Percentiles rank a stretch among this genome's conserved stretches.
Conservation (phyloP, 2,329 filamentous ascomycete genomes). For the Aspergillus sojae region DNA sequence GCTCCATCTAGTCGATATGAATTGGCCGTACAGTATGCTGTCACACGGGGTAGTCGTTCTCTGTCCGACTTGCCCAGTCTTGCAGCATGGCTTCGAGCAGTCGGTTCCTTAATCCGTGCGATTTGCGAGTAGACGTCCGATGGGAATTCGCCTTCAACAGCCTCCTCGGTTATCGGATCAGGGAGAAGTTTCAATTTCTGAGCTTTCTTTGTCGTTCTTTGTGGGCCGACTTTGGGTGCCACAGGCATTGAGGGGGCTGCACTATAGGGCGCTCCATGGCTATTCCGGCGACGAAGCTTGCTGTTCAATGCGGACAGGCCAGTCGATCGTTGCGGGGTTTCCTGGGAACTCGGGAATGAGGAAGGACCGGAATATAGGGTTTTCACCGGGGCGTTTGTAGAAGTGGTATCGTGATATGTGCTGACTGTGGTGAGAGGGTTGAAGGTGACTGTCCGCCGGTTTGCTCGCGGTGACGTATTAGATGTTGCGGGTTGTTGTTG, state of each 20-base stretch:
- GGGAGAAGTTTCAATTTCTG: slow-evolving; percentile 98
- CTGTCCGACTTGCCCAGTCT: slow-evolving; percentile 91
- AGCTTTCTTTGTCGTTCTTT: slow-evolving; percentile 90
- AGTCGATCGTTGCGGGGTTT: slow-evolving; percentile 48
- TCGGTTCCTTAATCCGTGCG: slow-evolving; percentile 95
- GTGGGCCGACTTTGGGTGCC: slow-evolving; percentile 79
- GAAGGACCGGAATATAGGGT: slow-evolving; percentile 44
- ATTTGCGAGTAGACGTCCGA: slow-evolving; percentile 98
- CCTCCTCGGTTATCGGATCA: slow-evolving; percentile 82
- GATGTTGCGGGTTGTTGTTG: slow-evolving; percentile 28
- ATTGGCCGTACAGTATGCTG: slow-evolving; percentile 93
- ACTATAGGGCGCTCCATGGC: slow-evolving; percentile 65
- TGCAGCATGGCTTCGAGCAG: slow-evolving; percentile 86
- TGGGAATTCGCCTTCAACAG: slow-evolving; percentile 82
- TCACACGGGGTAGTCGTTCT: slow-evolving; percentile 83
- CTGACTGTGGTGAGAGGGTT: slow-evolving; percentile 50
- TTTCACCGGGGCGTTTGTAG: slow-evolving; percentile 44
- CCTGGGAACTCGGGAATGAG: slow-evolving; percentile 35
- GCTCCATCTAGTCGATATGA: slow-evolving; percentile 87
- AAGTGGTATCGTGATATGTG: slow-evolving; percentile 45
- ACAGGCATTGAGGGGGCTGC: slow-evolving; percentile 45
- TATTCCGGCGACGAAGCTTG: slow-evolving; percentile 84
- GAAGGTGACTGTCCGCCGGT: slow-evolving; percentile 51
- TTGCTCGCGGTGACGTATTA: slow-evolving; percentile 43
- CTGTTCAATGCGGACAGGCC: slow-evolving; percentile 81